A percentile compares a stretch with the other conserved stretches of the same genome.
phyloP scores from a whole-genome alignment of 441 rosid species.

The Gossypium trilobum region DNA sequence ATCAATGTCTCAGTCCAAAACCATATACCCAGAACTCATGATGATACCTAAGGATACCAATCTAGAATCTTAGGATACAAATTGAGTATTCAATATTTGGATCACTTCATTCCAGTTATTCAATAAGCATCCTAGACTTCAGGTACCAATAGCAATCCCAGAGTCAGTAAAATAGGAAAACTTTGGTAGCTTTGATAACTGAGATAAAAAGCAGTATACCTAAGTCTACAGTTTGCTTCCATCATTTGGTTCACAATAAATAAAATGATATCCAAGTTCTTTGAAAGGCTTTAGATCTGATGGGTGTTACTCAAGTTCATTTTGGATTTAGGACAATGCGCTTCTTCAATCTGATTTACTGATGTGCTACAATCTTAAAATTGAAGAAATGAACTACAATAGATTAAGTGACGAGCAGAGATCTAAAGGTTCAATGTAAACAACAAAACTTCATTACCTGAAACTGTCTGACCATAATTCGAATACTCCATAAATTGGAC shows the following conservation, averaged over 20 bases:
- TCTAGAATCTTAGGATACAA: background rate
- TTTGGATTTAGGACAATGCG: background rate
- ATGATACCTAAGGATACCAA: background rate
- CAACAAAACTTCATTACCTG: constrained; percentile 38
- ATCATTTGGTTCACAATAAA: background rate
- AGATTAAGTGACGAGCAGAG: constrained; percentile 1
- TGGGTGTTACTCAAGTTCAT: background rate
- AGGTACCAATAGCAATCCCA: background rate
- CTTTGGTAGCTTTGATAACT: background rate
- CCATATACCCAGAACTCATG: background rate
- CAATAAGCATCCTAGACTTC: background rate
- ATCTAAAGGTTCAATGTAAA: background rate
- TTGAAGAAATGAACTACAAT: background rate
- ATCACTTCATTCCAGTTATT: background rate
- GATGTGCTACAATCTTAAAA: background rate
- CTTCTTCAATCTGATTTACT: background rate
- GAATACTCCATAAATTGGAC: constrained; percentile 87
- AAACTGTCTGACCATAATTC: constrained; percentile 75
- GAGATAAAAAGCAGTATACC: background rate
- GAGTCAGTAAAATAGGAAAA: background rate
- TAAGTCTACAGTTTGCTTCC: background rate
- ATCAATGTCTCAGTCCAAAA: background rate
- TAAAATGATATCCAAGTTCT: background rate
- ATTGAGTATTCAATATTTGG: background rate
- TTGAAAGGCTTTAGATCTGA: background rate